Evolutionary conservation across 2,329 filamentous ascomycete genomes (phyloP).

Genomic region (Bipolaris bicolor): DNA sequence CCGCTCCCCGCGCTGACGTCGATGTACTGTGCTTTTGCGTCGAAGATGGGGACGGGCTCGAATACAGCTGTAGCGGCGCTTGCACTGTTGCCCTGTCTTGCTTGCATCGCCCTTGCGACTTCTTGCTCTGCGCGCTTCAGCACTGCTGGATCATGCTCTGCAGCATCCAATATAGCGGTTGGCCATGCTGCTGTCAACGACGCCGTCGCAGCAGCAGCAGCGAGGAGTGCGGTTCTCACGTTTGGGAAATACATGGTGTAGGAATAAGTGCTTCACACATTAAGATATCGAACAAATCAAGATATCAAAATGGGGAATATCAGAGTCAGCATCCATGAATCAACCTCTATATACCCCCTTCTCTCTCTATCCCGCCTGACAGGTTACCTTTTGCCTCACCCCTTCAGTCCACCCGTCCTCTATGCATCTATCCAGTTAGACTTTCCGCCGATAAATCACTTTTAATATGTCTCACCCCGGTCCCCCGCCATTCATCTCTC

Average conservation of each 20-base stretch:
- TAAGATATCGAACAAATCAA: background rate
- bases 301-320: background rate
- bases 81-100: conserved; percentile 26
- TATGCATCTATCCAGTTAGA: too few relatives aligned
- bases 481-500: too few relatives aligned
- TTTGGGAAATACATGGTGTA: conserved; percentile 22
- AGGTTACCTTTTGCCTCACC: too few relatives aligned
- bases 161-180: conserved; percentile 30
- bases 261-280: too few relatives aligned
- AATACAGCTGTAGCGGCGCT: conserved; percentile 29
- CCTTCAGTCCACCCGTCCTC: too few relatives aligned
- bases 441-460: too few relatives aligned
- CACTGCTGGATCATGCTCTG: conserved; percentile 24
- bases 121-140: conserved; percentile 26
- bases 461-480: too few relatives aligned
- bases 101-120: conserved; percentile 14
- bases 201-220: conserved; percentile 15
- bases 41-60: conserved; percentile 31
- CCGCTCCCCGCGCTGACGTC: conserved; percentile 28
- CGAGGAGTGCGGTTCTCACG: conserved; percentile 15
- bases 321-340: too few relatives aligned
- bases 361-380: too few relatives aligned
- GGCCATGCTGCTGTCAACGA: conserved; percentile 28
- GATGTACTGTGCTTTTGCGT: conserved; percentile 25
- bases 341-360: too few relatives aligned